Evolutionary conservation across 345 rosid species (phyloP), one percentile per base, ranked within the genome.

Genomic region (Anacardium occidentale): DNA sequence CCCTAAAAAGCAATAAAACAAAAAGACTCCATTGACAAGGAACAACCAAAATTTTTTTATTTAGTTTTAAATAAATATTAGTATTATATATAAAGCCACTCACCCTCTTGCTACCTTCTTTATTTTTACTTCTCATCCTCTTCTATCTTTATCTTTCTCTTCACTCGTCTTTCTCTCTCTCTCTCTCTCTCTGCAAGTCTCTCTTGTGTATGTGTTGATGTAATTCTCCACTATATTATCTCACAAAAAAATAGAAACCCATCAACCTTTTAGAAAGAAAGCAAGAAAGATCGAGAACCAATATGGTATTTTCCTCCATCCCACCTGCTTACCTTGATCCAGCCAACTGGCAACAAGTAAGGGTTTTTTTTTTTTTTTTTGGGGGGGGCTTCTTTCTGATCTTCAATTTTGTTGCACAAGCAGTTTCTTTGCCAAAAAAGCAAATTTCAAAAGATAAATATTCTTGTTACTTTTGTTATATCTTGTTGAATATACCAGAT

Each of bases 311-410:
- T 73, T 75, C 98, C 57, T 89, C 99, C 74, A 82, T 92, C 71
- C 94, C 96, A 82, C 84, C 96, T 50, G 53, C 53, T 84, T 92
- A 95, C 86, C 96, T 91, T 85, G 99, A 92, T 91, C 97, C 94
- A 66, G 77, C 91, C 86, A 92, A 92, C 91, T 95, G 98, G 98
- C 98, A 89, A 68, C 97, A 88, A 79, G 97, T 91, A 85, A 74
- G 90, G 69, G 1, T 71, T 82, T 76, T 73, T 51, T 15, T 25
- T 32, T 58, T 58, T 8, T n/a, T n/a, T n/a, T n/a, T n/a, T n/a
- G n/a, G n/a, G n/a, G n/a, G n/a, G n/a, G n/a, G n/a, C 32, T 29
- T 56, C 13, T 56, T 21, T 26, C 60, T 58, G 45, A 63, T 50
- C 37, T 48, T 54, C 20, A n/a, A 21, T 71, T 48, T 65, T 73